Conservation (phyloP, 352 stramenopile species). For the Pythium guiyangense region DNA sequence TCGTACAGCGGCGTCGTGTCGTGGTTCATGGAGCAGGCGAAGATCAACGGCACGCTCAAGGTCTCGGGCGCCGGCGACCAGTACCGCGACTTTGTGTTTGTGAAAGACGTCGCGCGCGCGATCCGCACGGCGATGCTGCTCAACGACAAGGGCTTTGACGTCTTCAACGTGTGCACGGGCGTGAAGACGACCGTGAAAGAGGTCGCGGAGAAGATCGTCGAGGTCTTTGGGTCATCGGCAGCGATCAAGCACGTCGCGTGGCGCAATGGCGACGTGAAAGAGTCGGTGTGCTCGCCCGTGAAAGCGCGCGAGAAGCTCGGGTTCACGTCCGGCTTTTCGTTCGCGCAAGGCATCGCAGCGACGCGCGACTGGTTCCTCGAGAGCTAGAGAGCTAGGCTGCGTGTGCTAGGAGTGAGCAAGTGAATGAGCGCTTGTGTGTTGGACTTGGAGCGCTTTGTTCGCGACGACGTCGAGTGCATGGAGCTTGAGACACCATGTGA, state of each 20-base stretch:
- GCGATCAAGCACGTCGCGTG: slow-evolving; percentile 63
- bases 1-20: slow-evolving; percentile 82
- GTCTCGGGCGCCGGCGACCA: slow-evolving; percentile 73
- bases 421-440: too few relatives aligned
- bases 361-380: slow-evolving; percentile 79
- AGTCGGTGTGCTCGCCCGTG: slow-evolving; percentile 67
- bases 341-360: slow-evolving; percentile 58
- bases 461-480: too few relatives aligned
- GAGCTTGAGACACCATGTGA: too few relatives aligned
- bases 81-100: slow-evolving; percentile 84
- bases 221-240: slow-evolving; percentile 62
- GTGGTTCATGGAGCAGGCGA: slow-evolving; percentile 86
- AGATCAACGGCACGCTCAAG: slow-evolving; percentile 78
- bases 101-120: slow-evolving; percentile 79
- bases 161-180: slow-evolving; percentile 84
- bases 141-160: slow-evolving; percentile 61
- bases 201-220: slow-evolving; percentile 59
- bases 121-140: slow-evolving; percentile 79
- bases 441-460: too few relatives aligned
- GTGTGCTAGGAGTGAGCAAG: neutral
- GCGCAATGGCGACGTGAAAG: slow-evolving; percentile 75
- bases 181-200: slow-evolving; percentile 65
- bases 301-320: slow-evolving; percentile 68
- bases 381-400: neutral
- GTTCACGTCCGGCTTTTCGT: slow-evolving; percentile 67